A percentile compares a stretch with the other conserved stretches of the same genome.
These are phyloP conservation scores for Hymenoscyphus salicellus DNA, from an alignment of 2,329 filamentous ascomycete genomes.

Conservation along the genomic window DNA sequence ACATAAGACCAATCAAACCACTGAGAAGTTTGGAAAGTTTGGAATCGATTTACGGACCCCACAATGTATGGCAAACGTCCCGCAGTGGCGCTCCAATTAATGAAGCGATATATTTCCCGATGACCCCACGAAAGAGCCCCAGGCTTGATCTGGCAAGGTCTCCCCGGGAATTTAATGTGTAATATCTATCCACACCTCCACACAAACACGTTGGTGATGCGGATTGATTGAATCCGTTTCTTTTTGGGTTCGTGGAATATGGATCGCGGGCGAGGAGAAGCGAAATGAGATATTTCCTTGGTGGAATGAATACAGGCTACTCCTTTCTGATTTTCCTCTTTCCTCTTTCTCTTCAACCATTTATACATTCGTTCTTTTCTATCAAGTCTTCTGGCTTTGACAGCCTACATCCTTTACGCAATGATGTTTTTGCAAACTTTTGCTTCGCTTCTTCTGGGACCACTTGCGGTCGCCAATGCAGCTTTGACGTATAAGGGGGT, in stretches of 20 bases:
- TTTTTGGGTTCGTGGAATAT: background rate
- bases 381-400: background rate
- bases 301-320: background rate
- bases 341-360: background rate
- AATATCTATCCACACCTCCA: background rate
- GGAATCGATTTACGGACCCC: background rate
- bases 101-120: background rate
- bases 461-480: conserved; percentile 10
- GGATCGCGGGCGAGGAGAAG: background rate
- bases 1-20: no score
- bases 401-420: background rate
- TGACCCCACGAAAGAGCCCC: background rate
- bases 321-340: background rate
- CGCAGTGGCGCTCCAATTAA: background rate
- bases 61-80: background rate
- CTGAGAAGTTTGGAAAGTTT: background rate
- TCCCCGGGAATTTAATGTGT: background rate
- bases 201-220: background rate
- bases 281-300: background rate
- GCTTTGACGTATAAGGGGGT: conserved; percentile 62
- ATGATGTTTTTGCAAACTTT: conserved; percentile 13
- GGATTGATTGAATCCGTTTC: background rate
- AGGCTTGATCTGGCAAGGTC: background rate
- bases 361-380: background rate
- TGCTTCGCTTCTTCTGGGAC: conserved; percentile 4